Conservation (phyloP, 2,329 filamentous ascomycete genomes). For the Claviceps humidiphila region DNA sequence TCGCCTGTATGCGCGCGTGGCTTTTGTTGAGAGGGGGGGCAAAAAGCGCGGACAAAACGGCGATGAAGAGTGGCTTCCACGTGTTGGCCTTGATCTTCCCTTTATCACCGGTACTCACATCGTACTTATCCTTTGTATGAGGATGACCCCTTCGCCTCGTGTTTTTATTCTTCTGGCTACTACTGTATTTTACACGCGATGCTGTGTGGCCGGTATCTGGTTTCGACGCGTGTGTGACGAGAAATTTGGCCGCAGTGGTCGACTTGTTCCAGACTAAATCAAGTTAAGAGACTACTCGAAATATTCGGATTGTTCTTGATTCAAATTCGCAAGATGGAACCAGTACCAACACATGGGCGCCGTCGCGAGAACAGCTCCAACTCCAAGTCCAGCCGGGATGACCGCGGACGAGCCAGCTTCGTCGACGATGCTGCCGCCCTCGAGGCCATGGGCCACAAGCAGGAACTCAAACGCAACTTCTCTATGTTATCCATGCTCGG, state of each 20-base stretch:
- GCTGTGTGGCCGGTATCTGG: not conserved
- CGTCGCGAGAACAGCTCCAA: not conserved
- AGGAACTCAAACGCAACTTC: constrained; percentile 37
- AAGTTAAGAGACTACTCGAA: too few species aligned
- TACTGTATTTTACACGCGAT: not conserved
- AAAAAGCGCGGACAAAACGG: too few species aligned
- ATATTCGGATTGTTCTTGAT: too few species aligned
- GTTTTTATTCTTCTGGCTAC: too few species aligned
- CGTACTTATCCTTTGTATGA: too few species aligned
- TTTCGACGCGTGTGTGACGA: not conserved
- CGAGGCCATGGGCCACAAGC: constrained; percentile 32
- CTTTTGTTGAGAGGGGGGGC: too few species aligned
- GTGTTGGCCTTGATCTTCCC: too few species aligned
- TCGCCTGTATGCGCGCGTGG: too few species aligned
- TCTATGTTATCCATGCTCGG: constrained; percentile 34
- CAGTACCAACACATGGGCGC: not conserved
- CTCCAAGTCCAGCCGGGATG: not conserved
- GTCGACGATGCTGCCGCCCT: constrained; percentile 24
- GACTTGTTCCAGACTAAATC: not conserved
- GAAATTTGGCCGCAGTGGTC: not conserved
- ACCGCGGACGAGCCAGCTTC: not conserved
- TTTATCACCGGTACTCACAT: too few species aligned
- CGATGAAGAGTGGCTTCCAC: too few species aligned
- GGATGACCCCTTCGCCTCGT: too few species aligned
- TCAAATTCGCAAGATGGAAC: not conserved